Conservation (phyloP, 2,329 filamentous ascomycete species). For the Aspergillus sp. region DNA sequence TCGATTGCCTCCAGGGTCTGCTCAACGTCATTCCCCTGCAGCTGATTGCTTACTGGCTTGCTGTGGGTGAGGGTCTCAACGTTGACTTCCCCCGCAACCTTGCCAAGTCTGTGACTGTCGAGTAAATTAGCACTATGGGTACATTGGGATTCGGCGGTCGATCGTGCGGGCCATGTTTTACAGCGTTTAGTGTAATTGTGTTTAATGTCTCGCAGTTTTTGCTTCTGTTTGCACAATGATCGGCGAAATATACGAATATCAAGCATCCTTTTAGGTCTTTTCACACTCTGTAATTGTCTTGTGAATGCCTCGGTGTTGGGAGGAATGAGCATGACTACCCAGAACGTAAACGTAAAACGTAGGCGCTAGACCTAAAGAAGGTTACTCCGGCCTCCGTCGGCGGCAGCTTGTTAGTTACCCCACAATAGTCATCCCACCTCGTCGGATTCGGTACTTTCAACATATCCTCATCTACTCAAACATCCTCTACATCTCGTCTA, state of each 20-base stretch:
- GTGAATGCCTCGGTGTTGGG: too few relatives aligned
- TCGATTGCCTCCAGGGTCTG: constrained; percentile 92
- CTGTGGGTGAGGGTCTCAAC: constrained; percentile 91
- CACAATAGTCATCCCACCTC: not conserved
- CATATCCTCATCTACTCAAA: not conserved
- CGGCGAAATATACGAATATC: not conserved
- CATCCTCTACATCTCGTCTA: not conserved
- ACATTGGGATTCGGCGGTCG: not conserved
- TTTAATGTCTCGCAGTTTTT: constrained; percentile 5
- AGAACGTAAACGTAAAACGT: too few relatives aligned
- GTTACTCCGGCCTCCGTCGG: not conserved
- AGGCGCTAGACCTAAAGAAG: not conserved
- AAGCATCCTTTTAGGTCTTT: too few relatives aligned
- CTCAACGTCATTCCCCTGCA: constrained; percentile 97
- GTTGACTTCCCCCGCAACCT: constrained; percentile 98
- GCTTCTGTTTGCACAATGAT: constrained; percentile 1
- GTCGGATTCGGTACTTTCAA: not conserved
- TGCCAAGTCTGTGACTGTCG: constrained; percentile 98
- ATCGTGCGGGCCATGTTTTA: not conserved
- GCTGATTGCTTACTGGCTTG: constrained; percentile 98
- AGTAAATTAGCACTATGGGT: constrained; percentile 58
- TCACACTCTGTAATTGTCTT: too few relatives aligned
- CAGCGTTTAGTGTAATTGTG: not conserved
- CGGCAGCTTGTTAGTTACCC: not conserved
- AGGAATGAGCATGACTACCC: too few relatives aligned